These are phyloP conservation scores for Yamadazyma spencermartinsiae DNA, from an alignment of 1,139 yeast species.

Conservation along the genomic window DNA sequence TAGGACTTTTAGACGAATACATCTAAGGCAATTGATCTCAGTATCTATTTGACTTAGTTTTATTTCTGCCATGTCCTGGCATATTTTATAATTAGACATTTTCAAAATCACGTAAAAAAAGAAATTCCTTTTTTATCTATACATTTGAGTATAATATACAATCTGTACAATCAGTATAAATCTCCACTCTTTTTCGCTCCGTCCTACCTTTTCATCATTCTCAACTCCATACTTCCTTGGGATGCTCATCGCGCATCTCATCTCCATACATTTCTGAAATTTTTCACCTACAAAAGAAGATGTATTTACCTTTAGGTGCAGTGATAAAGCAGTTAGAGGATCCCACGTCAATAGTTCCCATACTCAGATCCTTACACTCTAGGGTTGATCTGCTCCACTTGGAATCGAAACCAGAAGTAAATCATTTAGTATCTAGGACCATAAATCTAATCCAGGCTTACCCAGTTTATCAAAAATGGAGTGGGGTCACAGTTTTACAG, in stretches of 20 bases:
- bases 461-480: slow-evolving; percentile 55
- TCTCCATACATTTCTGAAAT: slow-evolving; percentile 4
- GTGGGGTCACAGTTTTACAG: slow-evolving; percentile 57
- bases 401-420: slow-evolving; percentile 52
- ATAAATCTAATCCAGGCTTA: slow-evolving; percentile 55
- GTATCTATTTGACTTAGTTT: not conserved
- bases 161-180: no score
- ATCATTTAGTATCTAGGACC: slow-evolving; percentile 57
- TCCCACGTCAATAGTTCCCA: slow-evolving; percentile 38
- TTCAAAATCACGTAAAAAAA: not conserved
- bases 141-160: not conserved
- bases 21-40: slow-evolving; percentile 6
- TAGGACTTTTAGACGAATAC: slow-evolving; percentile 19
- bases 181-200: no score
- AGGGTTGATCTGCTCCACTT: slow-evolving; percentile 34
- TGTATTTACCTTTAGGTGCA: slow-evolving; percentile 37
- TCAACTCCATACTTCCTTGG: not conserved
- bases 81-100: not conserved
- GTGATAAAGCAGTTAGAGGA: slow-evolving; percentile 37
- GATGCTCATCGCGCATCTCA: slow-evolving; percentile 4
- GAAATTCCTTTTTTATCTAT: not conserved
- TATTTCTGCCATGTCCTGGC: not conserved
- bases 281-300: slow-evolving; percentile 3
- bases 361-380: slow-evolving; percentile 30
- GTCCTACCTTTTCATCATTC: no score